phyloP scores from a whole-genome alignment of 225 moss, liverwort and hornwort genomes.

The Polytrichum commune region DNA sequence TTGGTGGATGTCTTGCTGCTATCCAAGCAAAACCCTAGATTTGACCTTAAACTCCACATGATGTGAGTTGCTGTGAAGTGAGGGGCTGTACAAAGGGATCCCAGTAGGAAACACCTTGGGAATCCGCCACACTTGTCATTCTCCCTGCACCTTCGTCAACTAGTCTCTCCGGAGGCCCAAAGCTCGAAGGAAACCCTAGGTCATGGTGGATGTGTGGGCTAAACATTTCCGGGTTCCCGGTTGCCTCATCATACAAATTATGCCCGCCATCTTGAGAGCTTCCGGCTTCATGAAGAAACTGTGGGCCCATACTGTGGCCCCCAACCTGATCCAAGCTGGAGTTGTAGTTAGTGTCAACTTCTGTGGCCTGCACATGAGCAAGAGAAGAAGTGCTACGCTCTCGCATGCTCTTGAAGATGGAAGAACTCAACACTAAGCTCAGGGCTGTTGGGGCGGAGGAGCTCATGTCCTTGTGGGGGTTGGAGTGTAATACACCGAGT shows the following conservation, averaged over 20 bases:
- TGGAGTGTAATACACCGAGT: slow-evolving; percentile 36
- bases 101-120: slow-evolving; percentile 37
- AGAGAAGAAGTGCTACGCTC: slow-evolving; percentile 36
- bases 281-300: slow-evolving; percentile 1
- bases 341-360: slow-evolving; percentile 15
- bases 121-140: slow-evolving; percentile 12
- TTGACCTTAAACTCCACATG: slow-evolving; percentile 21
- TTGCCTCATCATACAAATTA: slow-evolving; percentile 20
- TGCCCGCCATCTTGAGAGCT: slow-evolving; percentile 15
- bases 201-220: slow-evolving; percentile 32
- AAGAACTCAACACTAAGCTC: slow-evolving; percentile 69
- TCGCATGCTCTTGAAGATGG: slow-evolving; percentile 83
- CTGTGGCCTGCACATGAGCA: slow-evolving; percentile 18
- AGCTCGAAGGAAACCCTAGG: slow-evolving; percentile 27
- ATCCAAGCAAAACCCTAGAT: not conserved
- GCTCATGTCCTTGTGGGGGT: slow-evolving; percentile 26
- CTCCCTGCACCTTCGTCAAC: slow-evolving; percentile 13
- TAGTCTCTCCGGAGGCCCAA: slow-evolving; percentile 27
- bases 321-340: slow-evolving; percentile 16
- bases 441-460: slow-evolving; percentile 56
- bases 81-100: slow-evolving; percentile 37
- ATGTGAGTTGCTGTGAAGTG: slow-evolving; percentile 37
- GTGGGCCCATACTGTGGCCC: slow-evolving; percentile 4
- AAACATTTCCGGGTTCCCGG: slow-evolving; percentile 30
- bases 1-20: not conserved